Base-by-base conservation (phyloP, 2,329 filamentous ascomycete species). In the Paramyrothecium roridum region DNA sequence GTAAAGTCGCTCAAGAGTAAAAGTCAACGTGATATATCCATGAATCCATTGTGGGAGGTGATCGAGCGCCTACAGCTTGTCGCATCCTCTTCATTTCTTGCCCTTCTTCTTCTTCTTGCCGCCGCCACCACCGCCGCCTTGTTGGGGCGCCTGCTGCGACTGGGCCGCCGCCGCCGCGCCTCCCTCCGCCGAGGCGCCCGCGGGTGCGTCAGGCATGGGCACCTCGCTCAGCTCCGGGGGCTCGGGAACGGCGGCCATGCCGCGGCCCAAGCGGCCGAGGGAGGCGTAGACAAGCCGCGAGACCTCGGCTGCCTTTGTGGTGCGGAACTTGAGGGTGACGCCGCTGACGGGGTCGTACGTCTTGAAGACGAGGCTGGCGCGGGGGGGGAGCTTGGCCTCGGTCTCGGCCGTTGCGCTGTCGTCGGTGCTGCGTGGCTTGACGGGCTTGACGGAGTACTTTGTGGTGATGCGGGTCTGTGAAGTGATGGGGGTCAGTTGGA, bases 271-370 rank as follows among this genome's bases (percentile, higher is more conserved):
- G 55, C 84, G 82, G 1, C 91, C 92, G 59, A 99, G 73, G 47
- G 87, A 84, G 52, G 85, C 84, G 58, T 68, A 62, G 55, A 99
- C 84, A 65, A 99, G 75, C 26, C 95, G 81, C 22, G 89, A 88
- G 11, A 99, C 92, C 75, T 98, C 93, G 20, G 91, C 90, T 20
- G 89, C 91, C 74, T 96, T 96, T 69, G 88, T 88, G 37, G 95
- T 99, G 69, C 85, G 83, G 79, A 97, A 98, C 76, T 97, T 96
- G 59, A 99, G 81, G 58, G 88, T 88, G 56, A 88, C 87, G 66
- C 95, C 95, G 54, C 87, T 89, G 46, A 77, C 78, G 1, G 95
- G 89, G 71, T 97, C 91, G 76, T 87, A 98, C 4, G 95, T 95
- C 77, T 96, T 98, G 58, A 99, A 77, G 3, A 86, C 88, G 52